These are phyloP conservation scores for Miscanthus lutarioriparius DNA, from an alignment of 176 grass and related monocot species.

Conservation along the genomic window DNA sequence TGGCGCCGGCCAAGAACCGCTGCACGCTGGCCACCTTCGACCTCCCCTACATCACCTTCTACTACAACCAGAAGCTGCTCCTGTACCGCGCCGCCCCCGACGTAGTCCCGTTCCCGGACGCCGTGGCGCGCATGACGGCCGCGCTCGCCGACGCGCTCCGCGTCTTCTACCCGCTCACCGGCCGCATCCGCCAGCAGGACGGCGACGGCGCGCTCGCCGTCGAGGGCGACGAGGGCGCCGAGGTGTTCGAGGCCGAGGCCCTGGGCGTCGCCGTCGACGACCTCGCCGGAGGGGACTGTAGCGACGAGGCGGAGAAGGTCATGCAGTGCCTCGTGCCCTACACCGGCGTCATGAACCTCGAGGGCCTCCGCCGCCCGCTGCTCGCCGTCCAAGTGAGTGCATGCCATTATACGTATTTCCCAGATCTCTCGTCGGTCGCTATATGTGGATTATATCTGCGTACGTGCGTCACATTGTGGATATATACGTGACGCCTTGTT, in stretches of 20 bases:
- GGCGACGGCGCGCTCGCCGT: conserved; percentile 49
- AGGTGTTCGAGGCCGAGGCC: conserved; percentile 71
- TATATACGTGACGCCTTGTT: not conserved
- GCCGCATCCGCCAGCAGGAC: conserved; percentile 63
- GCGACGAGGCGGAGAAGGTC: conserved; percentile 39
- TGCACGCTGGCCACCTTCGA: conserved; percentile 80
- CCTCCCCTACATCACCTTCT: conserved; percentile 98
- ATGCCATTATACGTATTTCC: not conserved
- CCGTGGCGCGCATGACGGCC: conserved; percentile 51
- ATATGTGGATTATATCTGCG: too few relatives aligned
- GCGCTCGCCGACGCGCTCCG: conserved; percentile 66
- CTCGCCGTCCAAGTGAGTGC: conserved; percentile 73
- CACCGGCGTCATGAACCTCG: conserved; percentile 97
- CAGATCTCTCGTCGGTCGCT: not conserved
- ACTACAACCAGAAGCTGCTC: conserved; percentile 98
- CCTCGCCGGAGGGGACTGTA: conserved; percentile 43
- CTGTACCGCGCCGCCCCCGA: conserved; percentile 57
- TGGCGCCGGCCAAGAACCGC: conserved; percentile 50
- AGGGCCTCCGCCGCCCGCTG: conserved; percentile 76
- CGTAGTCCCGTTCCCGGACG: conserved; percentile 57
- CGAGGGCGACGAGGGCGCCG: conserved; percentile 47
- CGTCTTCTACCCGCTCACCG: conserved; percentile 79
- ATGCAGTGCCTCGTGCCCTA: conserved; percentile 84
- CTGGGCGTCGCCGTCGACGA: conserved; percentile 62
- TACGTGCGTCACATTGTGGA: not conserved